These are phyloP conservation scores for Exserohilum turcica DNA, from an alignment of 2,329 filamentous ascomycete species.

Conservation along the genomic window DNA sequence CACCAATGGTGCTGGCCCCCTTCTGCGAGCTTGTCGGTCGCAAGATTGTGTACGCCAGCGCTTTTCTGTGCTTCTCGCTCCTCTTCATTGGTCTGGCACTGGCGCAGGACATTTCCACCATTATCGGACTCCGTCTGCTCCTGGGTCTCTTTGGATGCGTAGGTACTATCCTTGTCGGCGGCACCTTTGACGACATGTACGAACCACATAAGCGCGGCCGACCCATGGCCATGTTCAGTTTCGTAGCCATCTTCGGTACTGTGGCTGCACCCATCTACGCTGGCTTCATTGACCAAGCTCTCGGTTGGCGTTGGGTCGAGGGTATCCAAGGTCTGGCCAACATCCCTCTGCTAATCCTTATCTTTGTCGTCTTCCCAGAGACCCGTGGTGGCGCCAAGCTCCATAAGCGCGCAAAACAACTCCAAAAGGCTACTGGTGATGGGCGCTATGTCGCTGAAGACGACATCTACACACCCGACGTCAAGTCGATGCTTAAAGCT, in stretches of 20 bases:
- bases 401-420: slow-evolving; percentile 55
- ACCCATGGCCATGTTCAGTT: slow-evolving; percentile 38
- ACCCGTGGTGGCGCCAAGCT: slow-evolving; percentile 56
- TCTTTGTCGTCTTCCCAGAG: slow-evolving; percentile 50
- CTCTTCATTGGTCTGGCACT: slow-evolving; percentile 36
- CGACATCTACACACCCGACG: slow-evolving; percentile 57
- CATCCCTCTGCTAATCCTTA: slow-evolving; percentile 54
- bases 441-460: slow-evolving; percentile 57
- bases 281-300: slow-evolving; percentile 59
- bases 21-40: slow-evolving; percentile 36
- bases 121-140: slow-evolving; percentile 34
- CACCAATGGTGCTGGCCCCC: slow-evolving; percentile 34
- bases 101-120: slow-evolving; percentile 29
- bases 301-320: slow-evolving; percentile 61
- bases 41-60: slow-evolving; percentile 31
- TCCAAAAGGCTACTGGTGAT: slow-evolving; percentile 56
- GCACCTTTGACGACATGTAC: slow-evolving; percentile 39
- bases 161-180: slow-evolving; percentile 35
- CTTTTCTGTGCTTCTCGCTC: slow-evolving; percentile 35
- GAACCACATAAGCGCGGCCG: slow-evolving; percentile 33
- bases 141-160: slow-evolving; percentile 37
- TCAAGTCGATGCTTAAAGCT: slow-evolving; percentile 54
- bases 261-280: slow-evolving; percentile 60
- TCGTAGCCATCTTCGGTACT: slow-evolving; percentile 50
- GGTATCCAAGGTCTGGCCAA: slow-evolving; percentile 60